These are phyloP conservation scores for Globisporangium echinulatum DNA, from an alignment of 352 stramenopile species.

Conservation along the genomic window DNA sequence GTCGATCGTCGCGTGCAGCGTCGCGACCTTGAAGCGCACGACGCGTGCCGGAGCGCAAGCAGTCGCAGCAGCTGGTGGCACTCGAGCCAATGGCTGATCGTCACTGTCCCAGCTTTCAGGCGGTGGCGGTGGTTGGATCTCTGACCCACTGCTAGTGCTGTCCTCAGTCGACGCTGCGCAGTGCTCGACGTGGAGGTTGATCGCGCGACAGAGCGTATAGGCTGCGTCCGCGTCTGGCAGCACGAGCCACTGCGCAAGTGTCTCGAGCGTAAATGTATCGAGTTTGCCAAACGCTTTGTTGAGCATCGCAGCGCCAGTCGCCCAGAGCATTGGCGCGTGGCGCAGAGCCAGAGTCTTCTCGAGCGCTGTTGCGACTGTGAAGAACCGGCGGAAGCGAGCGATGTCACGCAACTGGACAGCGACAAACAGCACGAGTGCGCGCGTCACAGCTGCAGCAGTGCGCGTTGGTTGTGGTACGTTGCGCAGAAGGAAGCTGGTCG, in stretches of 20 bases:
- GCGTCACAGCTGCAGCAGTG: conserved; percentile 15
- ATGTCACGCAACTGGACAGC: conserved; percentile 47
- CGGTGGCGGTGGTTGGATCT: not conserved
- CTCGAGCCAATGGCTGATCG: not conserved
- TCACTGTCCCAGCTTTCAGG: conserved; percentile 14
- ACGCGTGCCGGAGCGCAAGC: conserved; percentile 6
- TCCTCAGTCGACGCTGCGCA: not conserved
- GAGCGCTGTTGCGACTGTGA: conserved; percentile 22
- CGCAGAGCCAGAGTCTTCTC: conserved; percentile 35
- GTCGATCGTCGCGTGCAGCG: conserved; percentile 21
- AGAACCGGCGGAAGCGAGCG: conserved; percentile 20
- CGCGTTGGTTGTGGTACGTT: conserved; percentile 23
- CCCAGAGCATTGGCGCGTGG: conserved; percentile 36
- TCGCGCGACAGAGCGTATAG: conserved; percentile 24
- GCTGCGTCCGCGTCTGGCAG: conserved; percentile 17
- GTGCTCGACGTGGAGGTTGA: conserved; percentile 34
- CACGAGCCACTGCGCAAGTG: conserved; percentile 28
- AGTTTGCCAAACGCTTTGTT: conserved; percentile 63
- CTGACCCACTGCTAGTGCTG: not conserved
- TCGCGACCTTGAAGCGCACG: conserved; percentile 29
- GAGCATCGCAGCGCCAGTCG: conserved; percentile 27
- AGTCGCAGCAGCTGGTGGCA: not conserved
- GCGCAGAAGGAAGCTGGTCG: conserved; percentile 23
- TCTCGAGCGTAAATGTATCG: conserved; percentile 37
- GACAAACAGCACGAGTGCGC: conserved; percentile 41